Conservation (phyloP, 1,139 yeast genomes). For the Sugiyamaella pinicola region DNA sequence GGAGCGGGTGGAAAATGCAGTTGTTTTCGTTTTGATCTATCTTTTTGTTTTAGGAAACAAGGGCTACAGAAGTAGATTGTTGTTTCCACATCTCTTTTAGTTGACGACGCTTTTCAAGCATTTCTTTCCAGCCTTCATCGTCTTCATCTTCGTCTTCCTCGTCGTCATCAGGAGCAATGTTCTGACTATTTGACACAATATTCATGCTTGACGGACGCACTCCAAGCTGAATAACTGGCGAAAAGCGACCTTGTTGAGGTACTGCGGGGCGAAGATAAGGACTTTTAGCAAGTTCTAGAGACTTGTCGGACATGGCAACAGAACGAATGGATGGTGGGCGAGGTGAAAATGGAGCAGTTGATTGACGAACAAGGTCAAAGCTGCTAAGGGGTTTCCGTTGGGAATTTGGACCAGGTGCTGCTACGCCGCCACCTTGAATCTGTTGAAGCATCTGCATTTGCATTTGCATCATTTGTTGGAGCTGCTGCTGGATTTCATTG, state of each 20-base stretch:
- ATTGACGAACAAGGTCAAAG: constrained; percentile 27
- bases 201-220: constrained; percentile 14
- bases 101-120: constrained; percentile 38
- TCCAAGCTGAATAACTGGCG: constrained; percentile 13
- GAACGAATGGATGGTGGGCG: constrained; percentile 35
- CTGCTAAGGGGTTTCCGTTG: constrained; percentile 24
- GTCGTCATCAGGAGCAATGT: constrained; percentile 20
- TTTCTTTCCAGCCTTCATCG: constrained; percentile 40
- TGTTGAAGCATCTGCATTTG: constrained; percentile 41
- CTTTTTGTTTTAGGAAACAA: constrained; percentile 15
- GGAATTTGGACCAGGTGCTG: constrained; percentile 12
- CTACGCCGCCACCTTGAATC: constrained; percentile 28
- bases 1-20: not conserved
- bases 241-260: constrained; percentile 8
- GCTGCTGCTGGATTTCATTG: constrained; percentile 38
- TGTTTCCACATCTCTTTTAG: constrained; percentile 36
- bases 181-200: not conserved
- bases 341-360: constrained; percentile 22
- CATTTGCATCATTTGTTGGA: constrained; percentile 43
- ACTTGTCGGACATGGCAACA: constrained; percentile 32
- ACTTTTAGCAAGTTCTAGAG: constrained; percentile 21
- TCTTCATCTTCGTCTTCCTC: constrained; percentile 43
- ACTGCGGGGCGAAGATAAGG: constrained; percentile 11
- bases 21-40: not conserved
- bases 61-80: constrained; percentile 19